Evolutionary conservation across 768 basidiomycete genomes (phyloP).

Genomic region (Hygrocybe punicea): DNA sequence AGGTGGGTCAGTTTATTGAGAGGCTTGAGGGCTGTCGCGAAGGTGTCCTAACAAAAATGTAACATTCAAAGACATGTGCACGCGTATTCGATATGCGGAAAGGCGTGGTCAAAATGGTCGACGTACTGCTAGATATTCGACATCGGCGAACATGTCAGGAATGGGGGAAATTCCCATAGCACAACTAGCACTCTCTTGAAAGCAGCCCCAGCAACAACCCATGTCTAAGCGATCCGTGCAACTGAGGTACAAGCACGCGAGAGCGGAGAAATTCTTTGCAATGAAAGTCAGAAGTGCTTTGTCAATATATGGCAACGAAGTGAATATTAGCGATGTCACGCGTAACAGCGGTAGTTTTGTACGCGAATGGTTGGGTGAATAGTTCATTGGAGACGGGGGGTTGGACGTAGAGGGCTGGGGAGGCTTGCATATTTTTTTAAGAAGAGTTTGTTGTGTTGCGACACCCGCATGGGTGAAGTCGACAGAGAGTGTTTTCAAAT

Average conservation of each 20-base stretch:
- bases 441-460: conserved; percentile 41
- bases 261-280: conserved; percentile 42
- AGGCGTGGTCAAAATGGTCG: conserved; percentile 2
- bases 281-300: conserved; percentile 45
- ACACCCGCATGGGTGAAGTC: conserved; percentile 44
- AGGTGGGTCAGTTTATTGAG: conserved; percentile 48
- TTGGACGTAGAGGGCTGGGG: conserved; percentile 21
- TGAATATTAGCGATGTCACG: conserved; percentile 50
- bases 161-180: conserved; percentile 59
- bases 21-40: conserved; percentile 43
- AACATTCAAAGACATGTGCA: neutral
- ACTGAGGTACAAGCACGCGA: conserved; percentile 52
- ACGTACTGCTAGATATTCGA: conserved; percentile 52
- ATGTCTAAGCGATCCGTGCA: conserved; percentile 57
- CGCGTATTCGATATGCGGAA: neutral
- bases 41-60: conserved; percentile 34
- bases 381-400: neutral
- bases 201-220: conserved; percentile 61
- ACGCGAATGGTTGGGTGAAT: neutral
- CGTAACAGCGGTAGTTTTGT: conserved; percentile 21
- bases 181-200: conserved; percentile 55
- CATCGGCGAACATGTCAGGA: conserved; percentile 45
- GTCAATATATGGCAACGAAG: conserved; percentile 57
- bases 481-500: conserved; percentile 40
- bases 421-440: conserved; percentile 34